phyloP scores from a whole-genome alignment of 345 rosid genomes.

The Citrus sinensis region DVS_A1.0 CM039168.1:1674501-1675000 shows the following conservation, averaged over 20 bases:
- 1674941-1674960: not conserved
- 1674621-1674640: constrained; percentile 98
- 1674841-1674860: too few species aligned
- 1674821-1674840: too few species aligned
- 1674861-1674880: too few species aligned
- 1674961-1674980: not conserved
- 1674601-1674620: constrained; percentile 99
- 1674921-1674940: not conserved
- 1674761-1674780: too few species aligned
- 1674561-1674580: constrained; percentile 83
- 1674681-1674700: not conserved
- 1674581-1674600: constrained; percentile 97
- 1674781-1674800: too few species aligned
- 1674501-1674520: constrained; percentile 95
- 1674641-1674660: constrained; percentile 99
- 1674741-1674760: too few species aligned
- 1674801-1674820: too few species aligned
- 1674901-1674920: not conserved
- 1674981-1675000: not conserved
- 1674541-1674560: constrained; percentile 99
- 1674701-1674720: too few species aligned
- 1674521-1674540: constrained; percentile 92
- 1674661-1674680: constrained; percentile 22
- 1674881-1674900: not conserved
- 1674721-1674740: too few species aligned